A percentile compares a stretch with the other conserved stretches of the same genome.
phyloP scores from a whole-genome alignment of 2,329 filamentous ascomycete genomes.

The Paradendryphiella salina region DNA sequence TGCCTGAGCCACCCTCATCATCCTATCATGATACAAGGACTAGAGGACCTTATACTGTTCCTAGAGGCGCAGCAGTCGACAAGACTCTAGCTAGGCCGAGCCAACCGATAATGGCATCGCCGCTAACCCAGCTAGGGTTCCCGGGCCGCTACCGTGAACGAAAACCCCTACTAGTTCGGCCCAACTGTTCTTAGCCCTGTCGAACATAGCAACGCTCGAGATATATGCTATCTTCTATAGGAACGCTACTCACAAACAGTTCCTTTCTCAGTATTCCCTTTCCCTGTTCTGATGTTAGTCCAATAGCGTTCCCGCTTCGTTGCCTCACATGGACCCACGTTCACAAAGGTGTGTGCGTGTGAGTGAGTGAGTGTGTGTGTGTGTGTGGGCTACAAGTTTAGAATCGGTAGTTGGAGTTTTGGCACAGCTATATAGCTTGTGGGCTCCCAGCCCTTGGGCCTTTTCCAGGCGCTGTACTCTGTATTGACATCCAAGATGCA shows the following conservation, averaged over 20 bases:
- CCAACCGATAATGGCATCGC: slow-evolving; percentile 4
- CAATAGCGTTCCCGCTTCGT: slow-evolving; percentile 5
- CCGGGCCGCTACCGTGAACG: slow-evolving; percentile 9
- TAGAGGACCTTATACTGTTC: not conserved
- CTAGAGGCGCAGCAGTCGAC: slow-evolving; percentile 6
- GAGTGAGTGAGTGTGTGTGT: slow-evolving; percentile 11
- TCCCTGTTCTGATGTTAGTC: not conserved
- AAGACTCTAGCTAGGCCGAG: slow-evolving; percentile 13
- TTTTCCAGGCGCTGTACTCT: slow-evolving; percentile 9
- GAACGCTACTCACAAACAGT: slow-evolving; percentile 6
- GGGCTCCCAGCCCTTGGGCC: not conserved
- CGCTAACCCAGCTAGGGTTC: slow-evolving; percentile 7
- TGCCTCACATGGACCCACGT: slow-evolving; percentile 5
- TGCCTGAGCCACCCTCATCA: not conserved
- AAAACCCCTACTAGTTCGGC: slow-evolving; percentile 1
- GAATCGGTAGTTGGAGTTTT: slow-evolving; percentile 3
- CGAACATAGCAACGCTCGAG: slow-evolving; percentile 6
- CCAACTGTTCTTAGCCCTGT: slow-evolving; percentile 3
- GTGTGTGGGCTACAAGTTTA: slow-evolving; percentile 19
- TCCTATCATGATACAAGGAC: not conserved
- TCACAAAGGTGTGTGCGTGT: slow-evolving; percentile 4
- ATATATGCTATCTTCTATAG: slow-evolving; percentile 1
- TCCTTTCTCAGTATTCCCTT: slow-evolving; percentile 4
- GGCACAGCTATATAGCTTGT: slow-evolving; percentile 7
- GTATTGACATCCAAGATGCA: slow-evolving; percentile 20